Conservation (phyloP, 805 yeast species). For the Soucietia sequanensis region DNA sequence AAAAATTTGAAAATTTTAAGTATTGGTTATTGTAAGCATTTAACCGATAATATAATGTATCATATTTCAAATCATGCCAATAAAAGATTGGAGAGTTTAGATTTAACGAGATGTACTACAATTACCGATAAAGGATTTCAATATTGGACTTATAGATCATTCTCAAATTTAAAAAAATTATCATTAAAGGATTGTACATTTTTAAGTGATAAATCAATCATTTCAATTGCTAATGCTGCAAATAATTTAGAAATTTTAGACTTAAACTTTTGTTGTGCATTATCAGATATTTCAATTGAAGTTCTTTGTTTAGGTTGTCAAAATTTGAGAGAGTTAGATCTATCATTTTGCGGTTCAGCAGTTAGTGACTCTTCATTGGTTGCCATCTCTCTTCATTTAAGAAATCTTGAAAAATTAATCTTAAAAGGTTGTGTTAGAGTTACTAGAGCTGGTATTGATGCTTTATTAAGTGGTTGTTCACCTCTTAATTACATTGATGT, state of each 20-base stretch:
- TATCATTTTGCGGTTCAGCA: conserved; percentile 78
- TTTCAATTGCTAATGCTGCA: conserved; percentile 60
- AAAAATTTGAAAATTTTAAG: conserved; percentile 51
- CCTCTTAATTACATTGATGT: conserved; percentile 55
- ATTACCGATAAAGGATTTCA: conserved; percentile 74
- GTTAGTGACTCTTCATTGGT: conserved; percentile 70
- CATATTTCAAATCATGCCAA: conserved; percentile 61
- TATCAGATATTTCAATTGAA: conserved; percentile 68
- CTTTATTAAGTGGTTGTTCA: conserved; percentile 55
- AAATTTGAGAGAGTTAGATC: conserved; percentile 47
- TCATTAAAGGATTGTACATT: conserved; percentile 73
- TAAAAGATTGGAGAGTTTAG: conserved; percentile 52
- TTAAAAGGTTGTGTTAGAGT: conserved; percentile 74
- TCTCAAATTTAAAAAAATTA: conserved; percentile 52
- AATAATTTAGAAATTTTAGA: conserved; percentile 56
- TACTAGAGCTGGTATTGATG: conserved; percentile 74
- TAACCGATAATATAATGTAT: conserved; percentile 67
- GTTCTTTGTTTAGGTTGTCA: conserved; percentile 68
- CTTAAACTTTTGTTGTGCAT: conserved; percentile 71
- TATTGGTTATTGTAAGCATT: conserved; percentile 72
- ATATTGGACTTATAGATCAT: conserved; percentile 58
- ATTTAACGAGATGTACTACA: conserved; percentile 73
- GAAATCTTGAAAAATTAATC: conserved; percentile 45
- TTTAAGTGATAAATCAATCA: conserved; percentile 62
- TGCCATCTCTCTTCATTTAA: conserved; percentile 55